Conservation (phyloP, 306 rosid genomes). For the Astragalus glycyphyllos region DNA sequence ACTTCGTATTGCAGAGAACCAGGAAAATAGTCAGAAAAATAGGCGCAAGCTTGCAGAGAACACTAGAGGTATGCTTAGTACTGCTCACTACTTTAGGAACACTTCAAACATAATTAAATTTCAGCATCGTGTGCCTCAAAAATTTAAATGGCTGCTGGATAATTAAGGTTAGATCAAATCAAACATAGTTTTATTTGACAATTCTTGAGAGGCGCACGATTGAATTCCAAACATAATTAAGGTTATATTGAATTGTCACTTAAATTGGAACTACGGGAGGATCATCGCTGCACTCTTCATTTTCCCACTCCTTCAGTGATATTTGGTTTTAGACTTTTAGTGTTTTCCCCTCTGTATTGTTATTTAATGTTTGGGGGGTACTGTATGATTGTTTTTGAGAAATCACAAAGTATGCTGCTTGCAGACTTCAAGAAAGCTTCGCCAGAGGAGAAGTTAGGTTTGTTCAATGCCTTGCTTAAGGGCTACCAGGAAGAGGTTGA, state of each 20-base stretch:
- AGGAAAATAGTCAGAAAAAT: constrained; percentile 97
- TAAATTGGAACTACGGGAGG: not conserved
- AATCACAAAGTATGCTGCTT: constrained; percentile 39
- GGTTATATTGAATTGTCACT: not conserved
- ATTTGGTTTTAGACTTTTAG: not conserved
- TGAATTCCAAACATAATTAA: no score
- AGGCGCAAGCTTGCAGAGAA: constrained; percentile 97
- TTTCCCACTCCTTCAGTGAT: not conserved
- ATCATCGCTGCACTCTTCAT: not conserved
- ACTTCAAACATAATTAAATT: not conserved
- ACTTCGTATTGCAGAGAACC: constrained; percentile 90
- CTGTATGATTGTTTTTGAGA: constrained; percentile 27
- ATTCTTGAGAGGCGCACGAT: no score
- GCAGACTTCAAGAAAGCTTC: constrained; percentile 93
- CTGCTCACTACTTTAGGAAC: constrained; percentile 28
- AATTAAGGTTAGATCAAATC: no score
- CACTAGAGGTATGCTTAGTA: constrained; percentile 69
- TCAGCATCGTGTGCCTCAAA: not conserved
- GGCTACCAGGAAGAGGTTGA: constrained; percentile 98
- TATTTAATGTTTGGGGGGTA: constrained; percentile 1
- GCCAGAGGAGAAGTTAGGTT: constrained; percentile 71
- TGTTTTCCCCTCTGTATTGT: no score
- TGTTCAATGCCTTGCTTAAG: constrained; percentile 80
- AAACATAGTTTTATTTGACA: no score
- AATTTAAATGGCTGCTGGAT: not conserved